Percentiles rank a stretch among this genome's conserved stretches.
These are phyloP conservation scores for Diospyros lotus DNA, from an alignment of 148 eudicot species.

Conservation along the genomic window DNA sequence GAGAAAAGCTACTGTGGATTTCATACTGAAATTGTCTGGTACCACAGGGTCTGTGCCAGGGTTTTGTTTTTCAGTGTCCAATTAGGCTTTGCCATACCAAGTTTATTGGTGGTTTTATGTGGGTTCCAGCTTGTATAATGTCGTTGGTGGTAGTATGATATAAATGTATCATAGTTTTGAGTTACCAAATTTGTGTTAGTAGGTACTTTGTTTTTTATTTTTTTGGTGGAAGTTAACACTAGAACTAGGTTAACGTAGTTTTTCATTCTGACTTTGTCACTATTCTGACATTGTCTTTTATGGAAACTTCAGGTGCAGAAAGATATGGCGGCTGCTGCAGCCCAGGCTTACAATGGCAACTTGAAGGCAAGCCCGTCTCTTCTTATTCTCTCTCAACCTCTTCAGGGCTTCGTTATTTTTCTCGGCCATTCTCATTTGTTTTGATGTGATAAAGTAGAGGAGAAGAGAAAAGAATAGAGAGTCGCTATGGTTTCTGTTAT, in stretches of 20 bases:
- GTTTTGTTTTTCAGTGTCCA: not conserved
- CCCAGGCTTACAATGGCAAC: conserved; percentile 49
- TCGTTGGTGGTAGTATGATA: not conserved
- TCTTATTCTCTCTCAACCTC: not conserved
- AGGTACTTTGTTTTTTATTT: not conserved
- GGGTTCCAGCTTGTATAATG: no score
- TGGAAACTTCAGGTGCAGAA: not conserved
- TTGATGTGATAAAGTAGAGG: not conserved
- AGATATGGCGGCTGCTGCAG: conserved; percentile 37
- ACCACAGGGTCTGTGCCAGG: not conserved
- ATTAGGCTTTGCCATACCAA: not conserved
- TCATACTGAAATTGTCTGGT: not conserved
- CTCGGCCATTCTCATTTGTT: not conserved
- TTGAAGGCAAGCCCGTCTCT: conserved; percentile 40
- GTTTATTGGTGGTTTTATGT: not conserved
- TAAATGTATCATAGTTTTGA: not conserved
- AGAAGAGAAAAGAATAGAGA: not conserved
- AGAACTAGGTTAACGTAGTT: not conserved
- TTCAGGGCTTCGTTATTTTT: not conserved
- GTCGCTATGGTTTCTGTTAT: no score
- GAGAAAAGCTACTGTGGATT: not conserved
- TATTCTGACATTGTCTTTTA: not conserved
- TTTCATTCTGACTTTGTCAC: not conserved
- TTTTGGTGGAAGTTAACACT: not conserved
- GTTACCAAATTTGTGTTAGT: not conserved